These are phyloP conservation scores for Yamadazyma epiphylla DNA, from an alignment of 1,139 yeast genomes.

Conservation along the genomic window DNA sequence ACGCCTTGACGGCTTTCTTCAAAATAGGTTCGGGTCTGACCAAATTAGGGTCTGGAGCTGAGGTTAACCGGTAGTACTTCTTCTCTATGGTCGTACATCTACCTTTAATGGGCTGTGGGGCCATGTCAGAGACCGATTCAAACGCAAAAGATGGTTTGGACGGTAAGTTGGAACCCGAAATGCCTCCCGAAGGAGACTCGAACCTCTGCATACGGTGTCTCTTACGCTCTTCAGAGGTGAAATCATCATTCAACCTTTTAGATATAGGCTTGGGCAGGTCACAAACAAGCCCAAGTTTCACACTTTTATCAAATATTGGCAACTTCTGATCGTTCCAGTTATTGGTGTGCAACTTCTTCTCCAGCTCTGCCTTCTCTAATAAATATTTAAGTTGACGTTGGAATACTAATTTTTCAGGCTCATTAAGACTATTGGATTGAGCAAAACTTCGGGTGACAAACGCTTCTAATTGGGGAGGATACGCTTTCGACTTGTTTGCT, in stretches of 20 bases:
- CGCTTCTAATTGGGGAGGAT: slow-evolving; percentile 32
- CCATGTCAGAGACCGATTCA: slow-evolving; percentile 3
- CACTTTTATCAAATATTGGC: slow-evolving; percentile 43
- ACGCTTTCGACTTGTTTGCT: slow-evolving; percentile 9
- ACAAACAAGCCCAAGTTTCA: slow-evolving; percentile 7
- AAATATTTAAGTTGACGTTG: slow-evolving; percentile 27
- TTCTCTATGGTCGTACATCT: slow-evolving; percentile 66
- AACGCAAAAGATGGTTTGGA: slow-evolving; percentile 4
- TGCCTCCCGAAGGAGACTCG: slow-evolving; percentile 19
- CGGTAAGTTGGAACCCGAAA: slow-evolving; percentile 4
- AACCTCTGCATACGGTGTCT: slow-evolving; percentile 52
- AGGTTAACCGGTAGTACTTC: slow-evolving; percentile 75
- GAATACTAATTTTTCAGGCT: slow-evolving; percentile 18
- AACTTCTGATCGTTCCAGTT: slow-evolving; percentile 59
- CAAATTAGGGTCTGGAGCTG: slow-evolving; percentile 82
- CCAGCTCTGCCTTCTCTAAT: slow-evolving; percentile 40
- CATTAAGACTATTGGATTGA: slow-evolving; percentile 17
- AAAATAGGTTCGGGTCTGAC: slow-evolving; percentile 74
- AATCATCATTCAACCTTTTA: slow-evolving; percentile 11
- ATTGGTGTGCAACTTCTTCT: slow-evolving; percentile 45
- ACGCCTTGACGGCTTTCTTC: slow-evolving; percentile 51
- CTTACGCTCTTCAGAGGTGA: slow-evolving; percentile 36
- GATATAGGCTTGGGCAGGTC: slow-evolving; percentile 1
- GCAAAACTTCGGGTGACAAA: slow-evolving; percentile 28
- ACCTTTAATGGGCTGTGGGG: slow-evolving; percentile 40